Conservation (phyloP, 1,139 yeast genomes). For the Starmera stellimalicola region DNA sequence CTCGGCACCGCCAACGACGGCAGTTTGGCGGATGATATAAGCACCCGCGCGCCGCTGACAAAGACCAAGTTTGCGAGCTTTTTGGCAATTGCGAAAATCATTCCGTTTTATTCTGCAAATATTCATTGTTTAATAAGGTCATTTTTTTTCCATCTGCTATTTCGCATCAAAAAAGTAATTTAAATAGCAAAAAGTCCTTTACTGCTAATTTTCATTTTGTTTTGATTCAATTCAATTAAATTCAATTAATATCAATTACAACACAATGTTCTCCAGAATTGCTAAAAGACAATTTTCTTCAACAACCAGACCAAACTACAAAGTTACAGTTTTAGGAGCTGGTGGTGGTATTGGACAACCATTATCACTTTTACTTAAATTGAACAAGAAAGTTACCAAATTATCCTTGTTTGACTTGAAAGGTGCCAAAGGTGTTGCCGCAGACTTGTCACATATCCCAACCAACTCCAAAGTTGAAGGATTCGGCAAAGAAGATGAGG, state of each 20-base stretch:
- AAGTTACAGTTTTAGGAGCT: constrained; percentile 90
- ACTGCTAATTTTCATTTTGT: no score
- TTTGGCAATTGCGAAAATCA: no score
- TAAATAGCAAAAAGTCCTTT: no score
- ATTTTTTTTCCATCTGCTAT: no score
- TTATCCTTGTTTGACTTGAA: constrained; percentile 86
- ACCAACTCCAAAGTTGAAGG: constrained; percentile 81
- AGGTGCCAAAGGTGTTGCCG: constrained; percentile 96
- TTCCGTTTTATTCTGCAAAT: no score
- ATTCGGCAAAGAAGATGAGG: constrained; percentile 69
- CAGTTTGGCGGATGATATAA: no score
- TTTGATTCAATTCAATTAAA: neutral
- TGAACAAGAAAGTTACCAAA: constrained; percentile 77
- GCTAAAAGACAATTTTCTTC: constrained; percentile 65
- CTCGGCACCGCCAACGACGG: no score
- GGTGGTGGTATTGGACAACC: constrained; percentile 99
- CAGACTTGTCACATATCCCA: constrained; percentile 90
- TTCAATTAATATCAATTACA: constrained; percentile 1
- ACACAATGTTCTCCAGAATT: constrained; percentile 35
- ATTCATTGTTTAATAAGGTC: no score
- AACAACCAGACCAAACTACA: constrained; percentile 50
- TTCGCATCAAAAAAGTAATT: no score
- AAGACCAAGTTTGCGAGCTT: no score
- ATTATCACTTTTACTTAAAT: constrained; percentile 78
- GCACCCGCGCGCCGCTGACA: no score